These are phyloP conservation scores for Coemansia sp. DNA, from an alignment of 192 early-diverging fungal genomes.

Conservation along the genomic window DNA sequence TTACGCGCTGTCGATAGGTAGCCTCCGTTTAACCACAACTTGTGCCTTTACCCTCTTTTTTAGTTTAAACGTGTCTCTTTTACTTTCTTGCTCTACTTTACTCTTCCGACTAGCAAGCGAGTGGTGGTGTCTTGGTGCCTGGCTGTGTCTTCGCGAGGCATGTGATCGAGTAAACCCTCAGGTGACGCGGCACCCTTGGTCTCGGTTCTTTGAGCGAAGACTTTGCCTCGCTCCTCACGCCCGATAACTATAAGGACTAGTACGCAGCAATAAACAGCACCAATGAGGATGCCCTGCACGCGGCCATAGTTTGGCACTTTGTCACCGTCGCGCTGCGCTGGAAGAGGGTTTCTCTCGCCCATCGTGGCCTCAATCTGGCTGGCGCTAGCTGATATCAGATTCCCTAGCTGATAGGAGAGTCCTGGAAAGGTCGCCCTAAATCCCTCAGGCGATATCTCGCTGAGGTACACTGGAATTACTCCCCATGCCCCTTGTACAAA, in stretches of 20 bases:
- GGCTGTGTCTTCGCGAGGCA: background rate
- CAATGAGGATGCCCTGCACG: slow-evolving; percentile 63
- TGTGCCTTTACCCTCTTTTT: background rate
- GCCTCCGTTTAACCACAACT: background rate
- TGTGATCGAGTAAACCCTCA: background rate
- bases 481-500: slow-evolving; percentile 56
- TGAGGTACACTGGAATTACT: slow-evolving; percentile 66
- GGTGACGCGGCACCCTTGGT: background rate
- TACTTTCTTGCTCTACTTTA: background rate
- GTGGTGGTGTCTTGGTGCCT: background rate
- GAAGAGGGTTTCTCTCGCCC: slow-evolving; percentile 53
- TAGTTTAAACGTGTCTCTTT: background rate
- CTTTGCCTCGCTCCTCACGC: slow-evolving; percentile 56
- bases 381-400: slow-evolving; percentile 59
- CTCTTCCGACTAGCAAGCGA: no score
- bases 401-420: slow-evolving; percentile 73
- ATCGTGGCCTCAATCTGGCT: slow-evolving; percentile 59
- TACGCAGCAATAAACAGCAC: slow-evolving; percentile 41
- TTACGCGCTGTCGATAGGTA: background rate
- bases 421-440: slow-evolving; percentile 70
- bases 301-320: slow-evolving; percentile 51
- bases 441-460: slow-evolving; percentile 64
- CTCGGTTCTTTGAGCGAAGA: slow-evolving; percentile 34
- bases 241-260: slow-evolving; percentile 54
- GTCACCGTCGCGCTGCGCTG: slow-evolving; percentile 46